These are phyloP conservation scores for Arabidopsis thaliana DNA, from an alignment of 345 rosid genomes.

Conservation along the genomic window DNA sequence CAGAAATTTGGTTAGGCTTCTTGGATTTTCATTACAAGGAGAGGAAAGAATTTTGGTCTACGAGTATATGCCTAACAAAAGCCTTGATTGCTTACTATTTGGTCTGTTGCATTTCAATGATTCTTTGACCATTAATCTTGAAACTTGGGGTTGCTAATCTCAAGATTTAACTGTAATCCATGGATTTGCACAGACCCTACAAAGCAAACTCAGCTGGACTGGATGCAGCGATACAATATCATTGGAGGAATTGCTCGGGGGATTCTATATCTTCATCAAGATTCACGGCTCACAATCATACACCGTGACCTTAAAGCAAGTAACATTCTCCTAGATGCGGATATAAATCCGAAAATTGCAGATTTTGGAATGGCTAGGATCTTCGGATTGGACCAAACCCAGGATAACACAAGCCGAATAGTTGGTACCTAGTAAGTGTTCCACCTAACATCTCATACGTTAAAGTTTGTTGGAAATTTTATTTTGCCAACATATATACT, in stretches of 20 bases:
- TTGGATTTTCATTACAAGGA: slow-evolving; percentile 49
- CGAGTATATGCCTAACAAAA: slow-evolving; percentile 50
- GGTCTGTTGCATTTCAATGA: slow-evolving; percentile 26
- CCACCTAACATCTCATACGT: background rate
- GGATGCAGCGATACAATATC: slow-evolving; percentile 55
- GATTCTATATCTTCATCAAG: slow-evolving; percentile 49
- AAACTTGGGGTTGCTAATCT: background rate
- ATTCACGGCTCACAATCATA: slow-evolving; percentile 58
- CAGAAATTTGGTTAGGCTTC: slow-evolving; percentile 53
- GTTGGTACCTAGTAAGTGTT: slow-evolving; percentile 62
- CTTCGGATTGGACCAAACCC: slow-evolving; percentile 42
- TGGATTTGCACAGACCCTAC: slow-evolving; percentile 42
- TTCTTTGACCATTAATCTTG: slow-evolving; percentile 7
- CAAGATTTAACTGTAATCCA: background rate
- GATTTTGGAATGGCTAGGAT: slow-evolving; percentile 73
- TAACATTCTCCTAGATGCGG: slow-evolving; percentile 58
- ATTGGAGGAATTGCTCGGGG: slow-evolving; percentile 56
- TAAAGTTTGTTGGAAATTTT: background rate
- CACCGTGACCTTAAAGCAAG: slow-evolving; percentile 70
- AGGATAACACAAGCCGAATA: slow-evolving; percentile 51
- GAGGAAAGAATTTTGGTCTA: slow-evolving; percentile 52
- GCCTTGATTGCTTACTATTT: slow-evolving; percentile 45
- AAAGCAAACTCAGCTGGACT: slow-evolving; percentile 45
- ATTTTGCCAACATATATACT: background rate
- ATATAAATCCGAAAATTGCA: slow-evolving; percentile 64